These are phyloP conservation scores for Phytophthora nicotianae DNA, from an alignment of 352 stramenopile genomes.

Conservation along the genomic window DNA sequence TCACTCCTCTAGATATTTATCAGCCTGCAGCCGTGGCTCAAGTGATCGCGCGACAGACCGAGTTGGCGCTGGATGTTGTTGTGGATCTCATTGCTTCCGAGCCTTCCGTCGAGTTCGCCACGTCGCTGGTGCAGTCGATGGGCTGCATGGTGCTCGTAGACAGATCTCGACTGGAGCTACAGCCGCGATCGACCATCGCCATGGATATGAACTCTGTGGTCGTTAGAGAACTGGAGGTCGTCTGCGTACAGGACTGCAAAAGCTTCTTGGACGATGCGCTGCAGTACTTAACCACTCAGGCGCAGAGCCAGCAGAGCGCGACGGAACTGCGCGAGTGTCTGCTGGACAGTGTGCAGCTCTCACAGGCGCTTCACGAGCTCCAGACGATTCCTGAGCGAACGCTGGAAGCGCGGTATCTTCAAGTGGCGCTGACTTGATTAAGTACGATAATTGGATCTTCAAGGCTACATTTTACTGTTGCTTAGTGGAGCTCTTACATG, in stretches of 20 bases:
- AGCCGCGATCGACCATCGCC: constrained; percentile 31
- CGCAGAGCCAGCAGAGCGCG: constrained; percentile 11
- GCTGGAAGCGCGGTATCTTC: constrained; percentile 34
- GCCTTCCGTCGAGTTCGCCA: constrained; percentile 46
- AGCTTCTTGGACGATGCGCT: constrained; percentile 40
- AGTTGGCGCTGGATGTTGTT: constrained; percentile 45
- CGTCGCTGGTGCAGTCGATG: constrained; percentile 51
- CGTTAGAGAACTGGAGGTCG: constrained; percentile 64
- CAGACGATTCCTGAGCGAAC: constrained; percentile 28
- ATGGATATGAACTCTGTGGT: constrained; percentile 80
- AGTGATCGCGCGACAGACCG: constrained; percentile 29
- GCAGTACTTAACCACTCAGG: constrained; percentile 45
- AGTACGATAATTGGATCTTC: constrained; percentile 3
- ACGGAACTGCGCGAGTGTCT: constrained; percentile 34
- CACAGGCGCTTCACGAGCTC: constrained; percentile 29
- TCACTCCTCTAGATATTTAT: constrained; percentile 45
- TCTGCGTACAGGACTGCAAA: constrained; percentile 43
- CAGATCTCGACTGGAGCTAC: constrained; percentile 35
- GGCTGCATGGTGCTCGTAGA: constrained; percentile 50
- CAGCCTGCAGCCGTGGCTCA: constrained; percentile 26
- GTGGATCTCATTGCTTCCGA: constrained; percentile 62
- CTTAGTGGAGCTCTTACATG: too few species aligned
- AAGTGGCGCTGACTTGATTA: constrained; percentile 17
- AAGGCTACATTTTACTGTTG: constrained; percentile 4
- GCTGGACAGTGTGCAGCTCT: constrained; percentile 22